phyloP scores from a whole-genome alignment of 441 rosid species.

The Aleurites moluccanus region DNA sequence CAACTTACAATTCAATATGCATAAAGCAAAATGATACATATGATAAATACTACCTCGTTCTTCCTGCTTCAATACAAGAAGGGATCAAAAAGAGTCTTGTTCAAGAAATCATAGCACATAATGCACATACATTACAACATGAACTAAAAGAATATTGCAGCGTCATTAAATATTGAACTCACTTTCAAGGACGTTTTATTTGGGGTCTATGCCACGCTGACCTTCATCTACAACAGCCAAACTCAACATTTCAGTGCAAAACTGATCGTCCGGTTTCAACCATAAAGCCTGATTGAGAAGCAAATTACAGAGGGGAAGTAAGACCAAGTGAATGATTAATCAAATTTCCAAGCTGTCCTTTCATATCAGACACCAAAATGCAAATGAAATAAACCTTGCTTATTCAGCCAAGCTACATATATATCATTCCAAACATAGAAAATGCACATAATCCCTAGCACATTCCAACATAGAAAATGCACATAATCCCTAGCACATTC shows the following conservation, averaged over 20 bases:
- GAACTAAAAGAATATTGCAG: slow-evolving; percentile 4
- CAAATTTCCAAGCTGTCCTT: not conserved
- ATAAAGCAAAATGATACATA: too few relatives aligned
- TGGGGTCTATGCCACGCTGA: slow-evolving; percentile 56
- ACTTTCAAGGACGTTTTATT: slow-evolving; percentile 40
- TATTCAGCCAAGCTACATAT: not conserved
- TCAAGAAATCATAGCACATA: slow-evolving; percentile 16
- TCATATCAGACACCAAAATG: not conserved
- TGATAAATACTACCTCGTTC: too few relatives aligned
- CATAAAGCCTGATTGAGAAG: slow-evolving; percentile 60
- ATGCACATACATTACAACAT: slow-evolving; percentile 28
- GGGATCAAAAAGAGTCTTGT: not conserved
- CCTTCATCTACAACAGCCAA: slow-evolving; percentile 75
- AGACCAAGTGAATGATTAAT: slow-evolving; percentile 5
- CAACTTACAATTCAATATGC: too few relatives aligned
- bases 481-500: not conserved
- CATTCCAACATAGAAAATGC: not conserved
- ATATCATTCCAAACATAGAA: not conserved
- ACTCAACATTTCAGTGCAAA: slow-evolving; percentile 84
- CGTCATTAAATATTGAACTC: slow-evolving; percentile 2
- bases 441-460: not conserved
- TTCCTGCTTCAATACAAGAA: too few relatives aligned
- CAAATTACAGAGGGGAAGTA: not conserved
- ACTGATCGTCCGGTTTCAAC: slow-evolving; percentile 83
- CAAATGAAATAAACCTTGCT: not conserved